Evolutionary conservation across 768 basidiomycete genomes (phyloP).

Genomic region (Tylopilus sp.): DNA sequence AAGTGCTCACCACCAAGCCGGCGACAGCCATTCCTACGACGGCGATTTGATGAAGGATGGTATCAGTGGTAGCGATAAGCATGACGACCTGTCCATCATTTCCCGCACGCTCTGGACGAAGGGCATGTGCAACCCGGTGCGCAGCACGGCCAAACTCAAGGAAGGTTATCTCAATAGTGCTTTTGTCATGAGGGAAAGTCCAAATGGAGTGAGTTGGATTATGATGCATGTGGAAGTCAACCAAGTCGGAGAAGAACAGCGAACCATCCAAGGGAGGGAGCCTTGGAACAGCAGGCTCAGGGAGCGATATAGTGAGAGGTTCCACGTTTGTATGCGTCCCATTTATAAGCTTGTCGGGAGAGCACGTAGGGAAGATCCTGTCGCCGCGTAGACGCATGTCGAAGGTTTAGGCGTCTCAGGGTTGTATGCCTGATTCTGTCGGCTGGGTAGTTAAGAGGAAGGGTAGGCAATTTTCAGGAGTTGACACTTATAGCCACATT

Average conservation of each 20-base stretch:
- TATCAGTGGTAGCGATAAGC: background rate
- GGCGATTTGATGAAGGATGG: background rate
- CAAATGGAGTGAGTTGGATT: background rate
- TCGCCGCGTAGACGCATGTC: background rate
- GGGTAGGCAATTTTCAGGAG: background rate
- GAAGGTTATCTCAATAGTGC: background rate
- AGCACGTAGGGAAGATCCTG: background rate
- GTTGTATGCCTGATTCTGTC: background rate
- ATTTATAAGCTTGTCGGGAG: background rate
- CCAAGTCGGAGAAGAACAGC: background rate
- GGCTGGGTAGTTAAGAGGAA: background rate
- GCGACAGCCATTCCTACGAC: background rate
- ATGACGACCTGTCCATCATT: background rate
- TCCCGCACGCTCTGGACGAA: background rate
- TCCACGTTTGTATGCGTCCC: background rate
- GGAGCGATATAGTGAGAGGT: background rate
- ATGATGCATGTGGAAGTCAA: slow-evolving; percentile 1
- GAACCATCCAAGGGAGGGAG: background rate
- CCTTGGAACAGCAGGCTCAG: background rate
- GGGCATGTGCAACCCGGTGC: background rate
- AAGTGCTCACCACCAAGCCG: background rate
- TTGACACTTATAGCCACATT: background rate
- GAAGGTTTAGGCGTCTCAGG: background rate
- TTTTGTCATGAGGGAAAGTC: background rate
- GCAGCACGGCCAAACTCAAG: slow-evolving; percentile 5